Evolutionary conservation across 345 rosid species (phyloP), one percentile per base, ranked within the genome.

Genomic region (Boechera divaricarpa): DNA sequence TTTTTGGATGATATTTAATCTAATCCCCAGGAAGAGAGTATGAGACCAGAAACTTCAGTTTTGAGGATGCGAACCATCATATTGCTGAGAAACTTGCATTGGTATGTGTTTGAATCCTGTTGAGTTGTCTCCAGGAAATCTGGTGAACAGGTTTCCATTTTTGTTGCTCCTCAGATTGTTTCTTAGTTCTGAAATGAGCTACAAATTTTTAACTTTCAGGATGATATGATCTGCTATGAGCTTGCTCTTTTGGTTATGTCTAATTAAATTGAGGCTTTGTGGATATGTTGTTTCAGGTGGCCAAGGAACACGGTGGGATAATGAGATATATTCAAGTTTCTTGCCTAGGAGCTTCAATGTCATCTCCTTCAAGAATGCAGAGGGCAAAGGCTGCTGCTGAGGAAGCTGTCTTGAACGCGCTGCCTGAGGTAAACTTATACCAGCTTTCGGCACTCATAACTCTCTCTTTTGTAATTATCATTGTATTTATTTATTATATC

Each of bases 301-400:
- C 99, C 9, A 88, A 89, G 80, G 97, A 96, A 81, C 99, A 96
- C 77, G 99, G 98, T 68, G 99, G 99, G 65, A 91, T 96, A 74
- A 86, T 88, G 91, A 88, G 97, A 83, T 96, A 79, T 83, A 89
- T 96, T 82, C 99, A 96, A 79, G 88, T 96, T 80, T 96, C 99
- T 69, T 91, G 96, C 79, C 83, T 96, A 33, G 99, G 99, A 58
- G 88, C 99, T 33, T 91, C 98, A 48, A 10, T 72, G 49, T 86
- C 92, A 73, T 96, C 99, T 48, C 88, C 94, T 64, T 96, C 98
- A 74, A 87, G 87, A 82, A 49, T 88, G 80, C 87, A 79, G 58
- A 89, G 85, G 76, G 83, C 95, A 65, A 96, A 96, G 80, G 99
- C 99, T 80, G 94, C 98, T 79, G 96, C 84, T 48, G 99, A 96